A percentile compares a stretch with the other conserved stretches of the same genome.
phyloP scores from a whole-genome alignment of 2,329 filamentous ascomycete species.

The Ophiosphaerella herpotricha region DNA sequence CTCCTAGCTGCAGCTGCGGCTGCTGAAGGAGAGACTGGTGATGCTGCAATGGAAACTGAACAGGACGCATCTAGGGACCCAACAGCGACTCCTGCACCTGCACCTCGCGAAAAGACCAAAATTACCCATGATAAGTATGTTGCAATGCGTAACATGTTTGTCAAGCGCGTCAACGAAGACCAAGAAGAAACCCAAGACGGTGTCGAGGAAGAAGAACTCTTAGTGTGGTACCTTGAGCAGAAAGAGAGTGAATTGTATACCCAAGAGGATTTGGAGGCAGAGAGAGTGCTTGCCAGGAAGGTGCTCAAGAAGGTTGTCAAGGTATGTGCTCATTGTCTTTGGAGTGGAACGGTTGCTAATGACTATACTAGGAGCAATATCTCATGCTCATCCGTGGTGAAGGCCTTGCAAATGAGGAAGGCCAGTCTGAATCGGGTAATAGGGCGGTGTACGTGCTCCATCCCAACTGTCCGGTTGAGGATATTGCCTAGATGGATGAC shows the following conservation, averaged over 20 bases:
- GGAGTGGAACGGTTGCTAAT: constrained; percentile 18
- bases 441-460: constrained; percentile 84
- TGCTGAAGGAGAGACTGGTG: constrained; percentile 51
- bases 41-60: constrained; percentile 35
- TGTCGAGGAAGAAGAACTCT: constrained; percentile 78
- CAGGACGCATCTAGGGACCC: constrained; percentile 43
- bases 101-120: constrained; percentile 69
- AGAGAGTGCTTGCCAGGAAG: constrained; percentile 75
- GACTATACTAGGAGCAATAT: constrained; percentile 58
- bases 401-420: constrained; percentile 80
- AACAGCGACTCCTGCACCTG: constrained; percentile 44
- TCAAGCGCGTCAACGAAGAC: constrained; percentile 81
- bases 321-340: constrained; percentile 58
- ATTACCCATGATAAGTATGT: constrained; percentile 97
- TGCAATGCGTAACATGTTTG: constrained; percentile 82
- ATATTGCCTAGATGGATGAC: constrained; percentile 34
- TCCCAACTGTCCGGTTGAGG: constrained; percentile 87
- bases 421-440: constrained; percentile 54
- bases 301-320: constrained; percentile 96
- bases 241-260: constrained; percentile 80
- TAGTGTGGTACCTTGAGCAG: constrained; percentile 91
- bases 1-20: constrained; percentile 58
- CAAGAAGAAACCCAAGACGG: constrained; percentile 78
- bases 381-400: constrained; percentile 73
- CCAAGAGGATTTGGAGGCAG: constrained; percentile 79